phyloP scores from a whole-genome alignment of 495 filamentous ascomycete species.

The Symbiotaphrina buchneri region DNA sequence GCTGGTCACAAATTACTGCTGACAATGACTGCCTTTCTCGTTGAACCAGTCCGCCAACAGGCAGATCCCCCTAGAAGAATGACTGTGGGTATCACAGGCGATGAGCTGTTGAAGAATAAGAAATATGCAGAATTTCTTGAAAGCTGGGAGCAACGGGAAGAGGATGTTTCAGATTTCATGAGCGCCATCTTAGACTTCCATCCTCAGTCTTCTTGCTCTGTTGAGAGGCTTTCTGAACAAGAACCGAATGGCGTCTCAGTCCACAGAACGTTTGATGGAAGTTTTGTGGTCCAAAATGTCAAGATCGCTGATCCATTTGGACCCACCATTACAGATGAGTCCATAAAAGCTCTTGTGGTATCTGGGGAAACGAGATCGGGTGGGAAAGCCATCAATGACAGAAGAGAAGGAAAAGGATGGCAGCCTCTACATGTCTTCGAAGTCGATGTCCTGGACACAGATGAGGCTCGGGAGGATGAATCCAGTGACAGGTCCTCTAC shows the following conservation, averaged over 20 bases:
- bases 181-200: conserved; percentile 39
- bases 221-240: conserved; percentile 12
- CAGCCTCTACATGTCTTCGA: conserved; percentile 55
- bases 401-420: conserved; percentile 62
- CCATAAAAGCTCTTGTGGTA: conserved; percentile 61
- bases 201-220: too few species aligned
- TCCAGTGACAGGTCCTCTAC: conserved; percentile 7
- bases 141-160: conserved; percentile 50
- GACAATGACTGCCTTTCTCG: conserved; percentile 55
- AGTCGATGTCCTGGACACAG: conserved; percentile 69
- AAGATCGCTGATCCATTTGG: conserved; percentile 79
- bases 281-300: conserved; percentile 42
- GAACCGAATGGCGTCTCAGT: conserved; percentile 27
- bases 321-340: conserved; percentile 68
- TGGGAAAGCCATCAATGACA: conserved; percentile 63
- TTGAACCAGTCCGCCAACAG: conserved; percentile 25
- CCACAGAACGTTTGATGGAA: conserved; percentile 20
- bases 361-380: conserved; percentile 77
- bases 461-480: conserved; percentile 25
- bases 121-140: conserved; percentile 64
- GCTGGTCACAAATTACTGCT: conserved; percentile 88
- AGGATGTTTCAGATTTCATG: conserved; percentile 47
- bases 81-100: conserved; percentile 72
- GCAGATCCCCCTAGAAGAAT: conserved; percentile 22
- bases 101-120: conserved; percentile 67